Percentiles rank a stretch among this genome's conserved stretches.
phyloP scores from a whole-genome alignment of 768 basidiomycete genomes.

The Tremella fuciformis region DNA sequence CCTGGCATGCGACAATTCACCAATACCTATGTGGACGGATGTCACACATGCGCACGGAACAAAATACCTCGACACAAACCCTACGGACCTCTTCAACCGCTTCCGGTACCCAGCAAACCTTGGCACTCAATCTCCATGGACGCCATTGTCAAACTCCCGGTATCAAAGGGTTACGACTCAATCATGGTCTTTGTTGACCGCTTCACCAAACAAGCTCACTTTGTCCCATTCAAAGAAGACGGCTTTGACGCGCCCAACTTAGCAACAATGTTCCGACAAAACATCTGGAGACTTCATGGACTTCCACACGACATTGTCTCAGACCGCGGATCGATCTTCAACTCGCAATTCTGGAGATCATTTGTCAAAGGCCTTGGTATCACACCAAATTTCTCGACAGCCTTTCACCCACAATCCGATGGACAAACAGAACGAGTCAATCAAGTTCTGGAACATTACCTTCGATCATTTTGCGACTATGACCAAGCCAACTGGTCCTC shows the following conservation, averaged over 20 bases:
- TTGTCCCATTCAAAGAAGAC: constrained; percentile 51
- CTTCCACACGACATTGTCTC: constrained; percentile 12
- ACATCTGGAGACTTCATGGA: constrained; percentile 12
- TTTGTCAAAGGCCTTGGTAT: constrained; percentile 8
- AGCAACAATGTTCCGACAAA: constrained; percentile 2
- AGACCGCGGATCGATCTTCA: constrained; percentile 10
- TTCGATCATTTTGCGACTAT: constrained; percentile 3
- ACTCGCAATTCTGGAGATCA: constrained; percentile 6
- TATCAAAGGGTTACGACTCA: constrained; percentile 48
- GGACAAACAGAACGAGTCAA: constrained; percentile 56
- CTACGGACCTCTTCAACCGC: constrained; percentile 50
- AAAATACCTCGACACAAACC: constrained; percentile 53
- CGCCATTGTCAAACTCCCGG: constrained; percentile 51
- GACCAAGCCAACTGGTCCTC: constrained; percentile 7
- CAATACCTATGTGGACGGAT: constrained; percentile 50
- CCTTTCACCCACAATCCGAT: constrained; percentile 56
- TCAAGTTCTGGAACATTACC: constrained; percentile 52
- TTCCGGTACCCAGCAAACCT: constrained; percentile 38
- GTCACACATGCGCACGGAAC: constrained; percentile 51
- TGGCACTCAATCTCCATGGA: constrained; percentile 55
- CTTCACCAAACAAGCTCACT: constrained; percentile 54
- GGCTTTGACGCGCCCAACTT: background rate
- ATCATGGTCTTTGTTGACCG: constrained; percentile 54
- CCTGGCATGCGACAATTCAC: constrained; percentile 37
- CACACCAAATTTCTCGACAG: constrained; percentile 50